Percentiles rank a stretch among this genome's conserved stretches.
phyloP scores from a whole-genome alignment of 495 filamentous ascomycete genomes.

The Filosporella fistucella region DNA sequence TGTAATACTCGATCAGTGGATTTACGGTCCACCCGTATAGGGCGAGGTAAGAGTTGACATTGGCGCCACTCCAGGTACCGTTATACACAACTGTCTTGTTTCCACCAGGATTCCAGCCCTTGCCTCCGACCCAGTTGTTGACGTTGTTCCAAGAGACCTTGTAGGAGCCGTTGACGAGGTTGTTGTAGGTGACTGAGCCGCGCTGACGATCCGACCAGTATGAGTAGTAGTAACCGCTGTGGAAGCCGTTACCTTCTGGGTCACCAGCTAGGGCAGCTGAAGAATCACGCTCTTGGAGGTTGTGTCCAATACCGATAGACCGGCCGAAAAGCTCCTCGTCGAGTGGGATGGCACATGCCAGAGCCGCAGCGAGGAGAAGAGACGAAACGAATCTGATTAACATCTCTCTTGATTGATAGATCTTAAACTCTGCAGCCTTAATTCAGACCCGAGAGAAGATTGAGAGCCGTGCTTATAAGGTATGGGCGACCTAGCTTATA shows the following conservation, averaged over 20 bases:
- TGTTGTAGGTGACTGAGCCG: constrained; percentile 1
- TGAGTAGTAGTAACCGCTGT: constrained; percentile 1
- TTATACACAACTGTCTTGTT: constrained; percentile 31
- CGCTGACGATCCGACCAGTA: constrained; percentile 1
- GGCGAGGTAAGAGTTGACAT: constrained; percentile 42
- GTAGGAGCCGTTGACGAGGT: constrained; percentile 1
- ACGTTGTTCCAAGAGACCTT: neutral
- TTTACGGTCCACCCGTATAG: constrained; percentile 55
- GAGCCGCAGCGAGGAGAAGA: neutral
- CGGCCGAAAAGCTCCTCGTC: neutral
- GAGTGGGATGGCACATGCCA: neutral
- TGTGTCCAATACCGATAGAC: neutral
- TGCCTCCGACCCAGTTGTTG: neutral
- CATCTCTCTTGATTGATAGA: neutral
- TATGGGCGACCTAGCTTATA: neutral
- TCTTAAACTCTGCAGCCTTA: neutral
- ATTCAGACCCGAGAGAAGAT: neutral
- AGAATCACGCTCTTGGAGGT: neutral
- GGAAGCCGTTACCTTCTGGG: neutral
- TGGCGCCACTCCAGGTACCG: constrained; percentile 42
- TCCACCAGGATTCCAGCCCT: neutral
- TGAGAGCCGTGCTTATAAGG: neutral
- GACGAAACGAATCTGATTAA: neutral
- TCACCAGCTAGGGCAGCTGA: neutral
- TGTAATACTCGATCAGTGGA: constrained; percentile 61